Conservation (phyloP, 2,329 filamentous ascomycete species). For the Cordyceps cateniannulata region DNA sequence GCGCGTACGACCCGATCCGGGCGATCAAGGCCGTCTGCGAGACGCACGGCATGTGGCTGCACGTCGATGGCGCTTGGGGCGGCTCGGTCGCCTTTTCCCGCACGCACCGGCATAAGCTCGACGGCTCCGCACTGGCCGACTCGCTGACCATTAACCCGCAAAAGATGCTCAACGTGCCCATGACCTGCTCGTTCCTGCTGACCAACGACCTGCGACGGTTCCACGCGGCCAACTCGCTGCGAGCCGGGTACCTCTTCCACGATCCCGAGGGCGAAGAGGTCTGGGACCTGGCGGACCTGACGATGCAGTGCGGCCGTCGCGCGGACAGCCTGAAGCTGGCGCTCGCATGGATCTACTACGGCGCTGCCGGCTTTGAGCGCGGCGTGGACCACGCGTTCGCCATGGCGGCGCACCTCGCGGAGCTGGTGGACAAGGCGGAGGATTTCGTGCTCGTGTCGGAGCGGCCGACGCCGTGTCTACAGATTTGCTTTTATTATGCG, state of each 20-base stretch:
- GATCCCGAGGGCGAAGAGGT: conserved; percentile 48
- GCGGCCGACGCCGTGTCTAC: conserved; percentile 78
- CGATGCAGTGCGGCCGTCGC: conserved; percentile 83
- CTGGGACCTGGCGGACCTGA: conserved; percentile 88
- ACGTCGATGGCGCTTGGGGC: conserved; percentile 90
- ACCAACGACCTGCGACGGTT: conserved; percentile 70
- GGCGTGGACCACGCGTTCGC: conserved; percentile 69
- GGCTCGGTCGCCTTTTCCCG: conserved; percentile 72
- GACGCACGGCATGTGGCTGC: conserved; percentile 75
- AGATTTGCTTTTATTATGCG: conserved; percentile 90
- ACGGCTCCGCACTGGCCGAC: conserved; percentile 67
- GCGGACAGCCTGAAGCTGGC: conserved; percentile 84
- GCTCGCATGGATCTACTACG: conserved; percentile 85
- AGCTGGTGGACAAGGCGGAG: conserved; percentile 43
- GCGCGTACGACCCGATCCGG: conserved; percentile 76
- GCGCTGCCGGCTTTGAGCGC: conserved; percentile 61
- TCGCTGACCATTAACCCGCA: conserved; percentile 90
- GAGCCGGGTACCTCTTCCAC: conserved; percentile 82
- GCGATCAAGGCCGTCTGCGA: conserved; percentile 65
- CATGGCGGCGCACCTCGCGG: conserved; percentile 61
- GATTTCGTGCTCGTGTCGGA: conserved; percentile 67
- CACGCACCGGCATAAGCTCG: conserved; percentile 55
- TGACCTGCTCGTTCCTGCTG: conserved; percentile 87
- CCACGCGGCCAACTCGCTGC: conserved; percentile 76
- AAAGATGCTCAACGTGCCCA: conserved; percentile 90